Base-by-base conservation (phyloP, 2,329 filamentous ascomycete species). In the Aspergillus sp. region DNA sequence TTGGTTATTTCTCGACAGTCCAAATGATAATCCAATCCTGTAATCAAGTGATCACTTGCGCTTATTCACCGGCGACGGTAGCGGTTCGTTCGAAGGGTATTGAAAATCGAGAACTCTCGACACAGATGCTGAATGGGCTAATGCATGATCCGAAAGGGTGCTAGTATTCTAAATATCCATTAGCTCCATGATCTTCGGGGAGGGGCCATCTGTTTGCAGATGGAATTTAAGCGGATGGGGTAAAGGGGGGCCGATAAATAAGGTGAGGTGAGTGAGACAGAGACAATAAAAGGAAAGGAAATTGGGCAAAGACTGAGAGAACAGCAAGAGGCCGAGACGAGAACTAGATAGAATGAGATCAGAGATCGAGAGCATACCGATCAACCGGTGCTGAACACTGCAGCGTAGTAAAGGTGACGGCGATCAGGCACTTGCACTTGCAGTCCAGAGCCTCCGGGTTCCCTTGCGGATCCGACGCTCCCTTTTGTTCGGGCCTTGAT, bases 81-180 rank as follows among this genome's bases (percentile, higher is more conserved):
- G 12, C 12, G 47, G 22, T 22, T 51, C 32, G 52, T 58, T 29
- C 47, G 26, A 24, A n/a, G 57, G 36, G 14, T 16, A 55, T 16
- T 29, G 36, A 20, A 36, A 55, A 55, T 49, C 18, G 47, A 50
- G 31, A 45, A 24, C 29, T 50, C 56, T 51, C 52, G 52, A 32
- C 51, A 50, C 20, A 54, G 45, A n/a, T 55, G 22, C 29, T 46
- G 6, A 39, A 32, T 45, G 36, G 22, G 53, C 49, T 57, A 63
- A 62, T 63, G 57, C 62, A 63, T 63, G 45, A 54, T 59, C 42
- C 39, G 47, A 18, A 29, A 45, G n/a, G 26, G n/a, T 22, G 32
- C n/a, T 29, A 47, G 22, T 51, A 39, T 54, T 32, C 36, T 57
- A 52, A 45, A 29, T 32, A 52, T 49, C 20, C n/a, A 36, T 58